These are phyloP conservation scores for Pleurotus tuber-regium DNA, from an alignment of 768 basidiomycete genomes.

Conservation along the genomic window DNA sequence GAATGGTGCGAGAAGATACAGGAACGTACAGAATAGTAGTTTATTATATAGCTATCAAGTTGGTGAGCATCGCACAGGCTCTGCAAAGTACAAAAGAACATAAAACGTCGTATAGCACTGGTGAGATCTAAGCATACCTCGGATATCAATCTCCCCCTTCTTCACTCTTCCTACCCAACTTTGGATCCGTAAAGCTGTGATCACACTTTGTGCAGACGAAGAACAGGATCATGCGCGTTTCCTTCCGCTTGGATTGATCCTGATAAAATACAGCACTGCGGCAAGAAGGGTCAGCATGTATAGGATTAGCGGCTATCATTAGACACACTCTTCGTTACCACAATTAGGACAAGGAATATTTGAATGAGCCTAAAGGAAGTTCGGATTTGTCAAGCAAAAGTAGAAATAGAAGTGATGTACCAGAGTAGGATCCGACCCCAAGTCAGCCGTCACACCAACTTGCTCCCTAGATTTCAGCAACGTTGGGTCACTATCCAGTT, in stretches of 20 bases:
- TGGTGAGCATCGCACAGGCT: neutral
- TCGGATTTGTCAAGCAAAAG: neutral
- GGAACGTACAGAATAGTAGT: neutral
- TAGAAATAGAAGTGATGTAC: constrained; percentile 35
- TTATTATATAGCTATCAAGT: neutral
- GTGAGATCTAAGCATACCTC: too few relatives aligned
- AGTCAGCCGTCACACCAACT: constrained; percentile 85
- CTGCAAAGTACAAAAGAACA: too few relatives aligned
- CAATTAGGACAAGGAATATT: constrained; percentile 83
- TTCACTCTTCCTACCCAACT: constrained; percentile 40
- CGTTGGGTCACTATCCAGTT: constrained; percentile 19
- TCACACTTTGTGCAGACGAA: constrained; percentile 87
- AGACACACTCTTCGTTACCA: constrained; percentile 76
- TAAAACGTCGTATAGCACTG: too few relatives aligned
- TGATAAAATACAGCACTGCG: constrained; percentile 91
- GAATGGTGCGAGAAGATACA: constrained; percentile 35
- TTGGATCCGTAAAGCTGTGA: constrained; percentile 71
- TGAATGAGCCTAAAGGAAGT: constrained; percentile 65
- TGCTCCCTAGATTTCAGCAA: constrained; percentile 64
- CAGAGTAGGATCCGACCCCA: constrained; percentile 88
- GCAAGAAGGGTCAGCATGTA: neutral
- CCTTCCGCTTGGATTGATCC: constrained; percentile 95
- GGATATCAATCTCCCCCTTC: constrained; percentile 20
- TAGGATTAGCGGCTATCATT: neutral
- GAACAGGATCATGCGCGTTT: constrained; percentile 93